These are phyloP conservation scores for Saccharomycopsis selenospora DNA, from an alignment of 805 yeast genomes.

Conservation along the genomic window DNA sequence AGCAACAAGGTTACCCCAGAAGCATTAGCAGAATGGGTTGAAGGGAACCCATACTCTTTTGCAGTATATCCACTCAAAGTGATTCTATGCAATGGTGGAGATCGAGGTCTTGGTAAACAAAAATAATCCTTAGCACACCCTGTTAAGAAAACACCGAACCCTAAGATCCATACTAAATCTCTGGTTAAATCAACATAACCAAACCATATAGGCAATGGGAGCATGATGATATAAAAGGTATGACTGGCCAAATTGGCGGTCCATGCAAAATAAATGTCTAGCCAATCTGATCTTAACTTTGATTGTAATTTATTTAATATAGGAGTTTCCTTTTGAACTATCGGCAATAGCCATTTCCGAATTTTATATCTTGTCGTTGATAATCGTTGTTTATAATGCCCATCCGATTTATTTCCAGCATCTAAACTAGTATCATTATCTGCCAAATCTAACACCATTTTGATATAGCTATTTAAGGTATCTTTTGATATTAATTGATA, in stretches of 20 bases:
- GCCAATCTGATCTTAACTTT: constrained; percentile 36
- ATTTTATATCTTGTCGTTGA: constrained; percentile 46
- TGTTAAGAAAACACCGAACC: constrained; percentile 50
- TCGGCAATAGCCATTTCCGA: constrained; percentile 47
- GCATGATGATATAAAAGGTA: constrained; percentile 83
- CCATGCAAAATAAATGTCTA: constrained; percentile 76
- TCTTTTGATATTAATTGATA: no score
- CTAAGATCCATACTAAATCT: constrained; percentile 63
- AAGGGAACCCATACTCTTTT: constrained; percentile 91
- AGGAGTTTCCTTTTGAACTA: constrained; percentile 59
- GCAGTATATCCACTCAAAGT: constrained; percentile 89
- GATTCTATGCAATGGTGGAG: constrained; percentile 87
- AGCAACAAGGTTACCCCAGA: constrained; percentile 64
- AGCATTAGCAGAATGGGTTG: constrained; percentile 93
- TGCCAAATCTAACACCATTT: no score
- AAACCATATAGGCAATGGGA: constrained; percentile 81
- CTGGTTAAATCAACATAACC: constrained; percentile 53
- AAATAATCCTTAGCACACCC: constrained; percentile 78
- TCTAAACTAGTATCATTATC: constrained; percentile 32
- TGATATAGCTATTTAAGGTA: no score
- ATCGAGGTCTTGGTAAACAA: constrained; percentile 85
- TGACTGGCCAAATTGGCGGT: constrained; percentile 89
- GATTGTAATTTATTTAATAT: constrained; percentile 51
- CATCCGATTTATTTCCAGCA: constrained; percentile 66
- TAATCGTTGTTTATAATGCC: constrained; percentile 57